Conservation (phyloP, 2,329 filamentous ascomycete species). For the Rutstroemia sp. region DNA sequence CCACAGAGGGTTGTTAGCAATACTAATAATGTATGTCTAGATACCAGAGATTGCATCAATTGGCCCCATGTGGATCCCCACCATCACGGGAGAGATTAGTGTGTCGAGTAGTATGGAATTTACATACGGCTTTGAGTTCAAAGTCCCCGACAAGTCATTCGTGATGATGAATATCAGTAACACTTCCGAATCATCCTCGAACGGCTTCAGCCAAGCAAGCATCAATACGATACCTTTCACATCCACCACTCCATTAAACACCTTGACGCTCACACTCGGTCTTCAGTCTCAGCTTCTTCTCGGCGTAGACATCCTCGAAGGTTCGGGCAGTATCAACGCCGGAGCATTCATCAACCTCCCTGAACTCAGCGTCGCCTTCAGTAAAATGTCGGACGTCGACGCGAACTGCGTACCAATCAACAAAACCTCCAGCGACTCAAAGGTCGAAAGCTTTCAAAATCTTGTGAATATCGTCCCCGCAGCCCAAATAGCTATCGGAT, state of each 20-base stretch:
- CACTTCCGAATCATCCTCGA: not conserved
- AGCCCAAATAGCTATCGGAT: not conserved
- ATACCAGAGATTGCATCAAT: not conserved
- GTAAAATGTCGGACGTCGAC: not conserved
- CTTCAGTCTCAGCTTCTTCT: constrained; percentile 1
- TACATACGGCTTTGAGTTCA: constrained; percentile 2
- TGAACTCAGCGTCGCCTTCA: not conserved
- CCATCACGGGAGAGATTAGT: not conserved
- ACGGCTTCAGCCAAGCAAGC: not conserved
- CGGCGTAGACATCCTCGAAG: not conserved
- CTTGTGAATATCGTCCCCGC: constrained; percentile 4
- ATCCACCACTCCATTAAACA: not conserved
- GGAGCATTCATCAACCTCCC: constrained; percentile 5
- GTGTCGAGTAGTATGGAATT: not conserved
- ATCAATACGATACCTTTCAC: constrained; percentile 1
- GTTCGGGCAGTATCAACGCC: not conserved
- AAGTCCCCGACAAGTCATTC: not conserved
- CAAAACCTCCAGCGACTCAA: not conserved
- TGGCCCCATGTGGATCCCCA: not conserved
- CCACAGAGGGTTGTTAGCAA: not conserved
- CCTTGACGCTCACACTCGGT: not conserved
- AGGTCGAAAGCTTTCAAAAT: not conserved
- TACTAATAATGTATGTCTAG: not conserved
- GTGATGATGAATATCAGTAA: not conserved
- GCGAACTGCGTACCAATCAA: not conserved